phyloP scores from a whole-genome alignment of 768 basidiomycete genomes.

The Candolleomyces efflorescens region DNA sequence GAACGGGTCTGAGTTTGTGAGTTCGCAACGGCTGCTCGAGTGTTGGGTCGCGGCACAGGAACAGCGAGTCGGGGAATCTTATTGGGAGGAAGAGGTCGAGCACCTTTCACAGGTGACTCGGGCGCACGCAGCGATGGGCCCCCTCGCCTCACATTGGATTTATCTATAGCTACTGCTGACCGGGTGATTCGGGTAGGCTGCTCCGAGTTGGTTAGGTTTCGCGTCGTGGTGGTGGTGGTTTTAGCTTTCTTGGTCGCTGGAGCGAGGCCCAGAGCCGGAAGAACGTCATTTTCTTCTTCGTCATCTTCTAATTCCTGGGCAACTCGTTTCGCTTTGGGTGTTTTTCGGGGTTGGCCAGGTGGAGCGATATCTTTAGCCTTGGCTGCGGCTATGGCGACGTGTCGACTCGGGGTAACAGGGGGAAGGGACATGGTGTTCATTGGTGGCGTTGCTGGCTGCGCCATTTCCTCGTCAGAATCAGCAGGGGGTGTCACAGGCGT shows the following conservation, averaged over 20 bases:
- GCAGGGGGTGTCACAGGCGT: slow-evolving; percentile 80
- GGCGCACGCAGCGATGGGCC: slow-evolving; percentile 19
- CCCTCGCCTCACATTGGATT: slow-evolving; percentile 51
- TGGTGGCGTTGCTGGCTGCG: slow-evolving; percentile 37
- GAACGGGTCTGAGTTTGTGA: slow-evolving; percentile 21
- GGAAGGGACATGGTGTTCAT: slow-evolving; percentile 38
- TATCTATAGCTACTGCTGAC: slow-evolving; percentile 55
- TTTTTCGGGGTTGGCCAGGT: slow-evolving; percentile 85
- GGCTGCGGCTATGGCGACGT: slow-evolving; percentile 65
- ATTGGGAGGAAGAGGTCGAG: slow-evolving; percentile 48
- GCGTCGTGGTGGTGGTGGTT: slow-evolving; percentile 30
- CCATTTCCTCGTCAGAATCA: slow-evolving; percentile 64
- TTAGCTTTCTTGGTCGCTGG: slow-evolving; percentile 36
- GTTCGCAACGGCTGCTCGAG: slow-evolving; percentile 39
- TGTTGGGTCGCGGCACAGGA: slow-evolving; percentile 22
- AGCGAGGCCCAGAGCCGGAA: slow-evolving; percentile 57
- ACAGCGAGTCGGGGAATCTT: slow-evolving; percentile 63
- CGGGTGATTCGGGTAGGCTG: slow-evolving; percentile 71
- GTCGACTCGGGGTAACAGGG: slow-evolving; percentile 79
- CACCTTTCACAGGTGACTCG: slow-evolving; percentile 40
- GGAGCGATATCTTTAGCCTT: slow-evolving; percentile 70
- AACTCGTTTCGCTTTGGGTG: slow-evolving; percentile 70
- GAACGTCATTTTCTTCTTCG: slow-evolving; percentile 58
- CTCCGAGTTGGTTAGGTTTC: slow-evolving; percentile 59
- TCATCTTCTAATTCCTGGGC: slow-evolving; percentile 61